Conservation (phyloP, 2,329 filamentous ascomycete species). For the Pleoardoris graminearum region DNA sequence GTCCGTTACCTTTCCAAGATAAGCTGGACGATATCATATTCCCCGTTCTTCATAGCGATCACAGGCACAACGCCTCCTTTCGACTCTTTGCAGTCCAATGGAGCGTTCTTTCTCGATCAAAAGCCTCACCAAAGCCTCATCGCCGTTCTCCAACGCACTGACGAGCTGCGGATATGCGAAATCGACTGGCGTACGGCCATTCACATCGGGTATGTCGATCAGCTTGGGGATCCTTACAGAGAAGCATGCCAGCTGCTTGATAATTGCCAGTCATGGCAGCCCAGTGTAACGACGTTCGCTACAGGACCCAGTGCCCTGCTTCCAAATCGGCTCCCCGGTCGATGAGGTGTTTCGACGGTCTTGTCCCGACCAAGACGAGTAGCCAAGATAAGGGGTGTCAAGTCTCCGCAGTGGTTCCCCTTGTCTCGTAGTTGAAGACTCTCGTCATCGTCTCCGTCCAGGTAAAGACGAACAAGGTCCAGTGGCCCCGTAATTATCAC, state of each 20-base stretch:
- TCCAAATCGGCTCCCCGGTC: neutral
- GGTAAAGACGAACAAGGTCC: neutral
- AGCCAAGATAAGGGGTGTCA: conserved; percentile 6
- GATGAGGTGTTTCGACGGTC: neutral
- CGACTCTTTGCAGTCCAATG: neutral
- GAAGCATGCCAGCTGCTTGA: neutral
- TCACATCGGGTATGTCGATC: neutral
- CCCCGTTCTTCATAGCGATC: neutral
- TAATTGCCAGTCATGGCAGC: conserved; percentile 4
- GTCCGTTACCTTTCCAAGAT: neutral
- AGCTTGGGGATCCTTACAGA: neutral
- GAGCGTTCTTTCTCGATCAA: neutral
- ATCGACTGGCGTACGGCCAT: neutral
- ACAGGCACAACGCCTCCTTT: neutral
- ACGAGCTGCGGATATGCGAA: neutral
- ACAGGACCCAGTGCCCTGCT: neutral
- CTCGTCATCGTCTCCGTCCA: neutral
- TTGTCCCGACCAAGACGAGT: neutral
- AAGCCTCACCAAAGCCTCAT: neutral
- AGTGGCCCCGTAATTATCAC: neutral
- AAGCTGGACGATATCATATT: neutral
- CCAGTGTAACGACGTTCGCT: conserved; percentile 5
- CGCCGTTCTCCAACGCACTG: neutral
- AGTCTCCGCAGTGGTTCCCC: neutral
- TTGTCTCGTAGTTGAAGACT: neutral